Percentiles rank a stretch among this genome's conserved stretches.
Evolutionary conservation across 306 rosid genomes (phyloP).

Genomic region (Albizia julibrissin): DNA sequence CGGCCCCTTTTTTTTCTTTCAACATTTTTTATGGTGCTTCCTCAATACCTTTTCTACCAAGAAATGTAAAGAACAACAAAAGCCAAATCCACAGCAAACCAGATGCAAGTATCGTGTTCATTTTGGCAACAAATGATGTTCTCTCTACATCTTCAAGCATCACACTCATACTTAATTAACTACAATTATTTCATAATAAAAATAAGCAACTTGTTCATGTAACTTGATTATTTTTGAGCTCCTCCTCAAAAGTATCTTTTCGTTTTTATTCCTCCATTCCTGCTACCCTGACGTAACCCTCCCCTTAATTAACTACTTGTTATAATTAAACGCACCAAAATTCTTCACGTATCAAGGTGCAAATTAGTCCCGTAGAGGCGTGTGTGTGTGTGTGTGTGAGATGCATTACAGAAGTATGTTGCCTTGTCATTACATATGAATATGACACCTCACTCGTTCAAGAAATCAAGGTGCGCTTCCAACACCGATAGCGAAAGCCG

Average conservation of each 20-base stretch:
- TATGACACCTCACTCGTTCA: constrained; percentile 36
- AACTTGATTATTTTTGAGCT: background rate
- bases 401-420: constrained; percentile 42
- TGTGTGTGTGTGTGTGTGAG: background rate
- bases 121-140: constrained; percentile 28
- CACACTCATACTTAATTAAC: constrained; percentile 2
- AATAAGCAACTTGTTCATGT: background rate
- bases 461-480: constrained; percentile 24
- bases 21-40: background rate
- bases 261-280: background rate
- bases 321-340: background rate
- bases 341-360: constrained; percentile 18
- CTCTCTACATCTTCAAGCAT: constrained; percentile 13
- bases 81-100: constrained; percentile 1
- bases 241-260: background rate
- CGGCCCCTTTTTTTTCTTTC: background rate
- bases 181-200: background rate
- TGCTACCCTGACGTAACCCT: background rate
- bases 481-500: constrained; percentile 18
- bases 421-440: constrained; percentile 41
- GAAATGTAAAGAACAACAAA: background rate
- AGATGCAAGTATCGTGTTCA: constrained; percentile 26
- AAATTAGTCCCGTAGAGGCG: constrained; percentile 19
- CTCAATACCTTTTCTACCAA: background rate
- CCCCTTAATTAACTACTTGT: constrained; percentile 23